Evolutionary conservation across 352 stramenopile species (phyloP).

Genomic region (Globisporangium cederbergense): DNA sequence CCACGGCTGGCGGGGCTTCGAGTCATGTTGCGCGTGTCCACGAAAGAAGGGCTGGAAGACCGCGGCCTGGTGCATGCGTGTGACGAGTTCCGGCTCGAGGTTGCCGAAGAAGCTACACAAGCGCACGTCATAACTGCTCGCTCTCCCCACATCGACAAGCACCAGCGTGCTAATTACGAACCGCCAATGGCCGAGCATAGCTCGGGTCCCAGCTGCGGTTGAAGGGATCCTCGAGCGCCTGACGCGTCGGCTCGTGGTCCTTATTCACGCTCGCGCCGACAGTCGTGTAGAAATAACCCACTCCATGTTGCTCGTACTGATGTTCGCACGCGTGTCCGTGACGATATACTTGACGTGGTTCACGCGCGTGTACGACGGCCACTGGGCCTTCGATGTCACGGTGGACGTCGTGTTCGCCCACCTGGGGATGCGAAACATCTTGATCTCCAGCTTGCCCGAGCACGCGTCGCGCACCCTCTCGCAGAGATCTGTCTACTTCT

Average conservation of each 20-base stretch:
- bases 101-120: too few species aligned
- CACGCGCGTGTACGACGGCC: constrained; percentile 72
- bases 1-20: too few species aligned
- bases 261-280: constrained; percentile 76
- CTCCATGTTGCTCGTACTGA: constrained; percentile 87
- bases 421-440: constrained; percentile 68
- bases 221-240: constrained; percentile 58
- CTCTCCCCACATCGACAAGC: too few species aligned
- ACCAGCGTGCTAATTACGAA: not conserved
- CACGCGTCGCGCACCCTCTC: constrained; percentile 33
- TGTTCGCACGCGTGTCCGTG: constrained; percentile 69
- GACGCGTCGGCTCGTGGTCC: constrained; percentile 53
- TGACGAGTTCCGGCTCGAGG: too few species aligned
- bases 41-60: too few species aligned
- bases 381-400: constrained; percentile 24
- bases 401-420: constrained; percentile 63
- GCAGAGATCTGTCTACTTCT: constrained; percentile 49
- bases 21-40: too few species aligned
- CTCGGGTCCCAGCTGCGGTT: constrained; percentile 75
- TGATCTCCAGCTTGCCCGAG: constrained; percentile 58
- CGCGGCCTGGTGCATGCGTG: too few species aligned
- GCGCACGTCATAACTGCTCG: not conserved
- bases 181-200: constrained; percentile 39
- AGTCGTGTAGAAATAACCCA: constrained; percentile 87
- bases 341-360: constrained; percentile 88